Base-by-base conservation (phyloP, 257 asterid species). In the Plantago major region DNA sequence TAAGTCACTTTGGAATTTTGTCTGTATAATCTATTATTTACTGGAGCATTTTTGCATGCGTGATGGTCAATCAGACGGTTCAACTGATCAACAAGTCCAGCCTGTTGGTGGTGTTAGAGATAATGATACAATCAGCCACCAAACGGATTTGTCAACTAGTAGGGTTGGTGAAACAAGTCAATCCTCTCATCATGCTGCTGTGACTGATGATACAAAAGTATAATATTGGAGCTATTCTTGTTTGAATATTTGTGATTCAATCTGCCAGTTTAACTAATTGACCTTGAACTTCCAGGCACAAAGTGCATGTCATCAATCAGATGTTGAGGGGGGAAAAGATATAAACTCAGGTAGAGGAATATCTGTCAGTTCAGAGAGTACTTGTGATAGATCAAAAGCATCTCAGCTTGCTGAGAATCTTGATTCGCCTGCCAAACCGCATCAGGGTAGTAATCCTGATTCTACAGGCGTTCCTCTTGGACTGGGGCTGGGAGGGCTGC, bases 401-500 rank as follows among this genome's bases (percentile, higher is more conserved):
- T 67, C 84, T 7, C 33, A 53, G 55, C 50, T 45, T 11, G 40
- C 61, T 48, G 71, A 49, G 50, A 40, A 50, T 49, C 37, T 42
- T 10, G 83, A 69, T 65, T 69, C 74, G 48, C 48, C 72, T 65
- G 58, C 73, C 14, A 50, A 65, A 62, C 73, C 80, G 15, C 67
- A 54, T 67, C 79, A 66, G 58, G 80, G 61, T 51, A 58, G 26
- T 52, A 52, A 59, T 73, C 66, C 50, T 51, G 58, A 73, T 60
- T 84, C 63, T 61, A 46, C 84, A 53, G 63, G 77, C 45, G 74
- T 73, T 58, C 98, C 98, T 60, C 77, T 90, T 64, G 98, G 98
- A 42, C 64, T 90, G 78, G 98, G 98, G 63, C 72, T 82, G 12
- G 86, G 90, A 38, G 84, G 84, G 54, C 83, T 90, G 76, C 94